These are phyloP conservation scores for Termitomyces bulborhizus DNA, from an alignment of 768 basidiomycete species.

Conservation along the genomic window DNA sequence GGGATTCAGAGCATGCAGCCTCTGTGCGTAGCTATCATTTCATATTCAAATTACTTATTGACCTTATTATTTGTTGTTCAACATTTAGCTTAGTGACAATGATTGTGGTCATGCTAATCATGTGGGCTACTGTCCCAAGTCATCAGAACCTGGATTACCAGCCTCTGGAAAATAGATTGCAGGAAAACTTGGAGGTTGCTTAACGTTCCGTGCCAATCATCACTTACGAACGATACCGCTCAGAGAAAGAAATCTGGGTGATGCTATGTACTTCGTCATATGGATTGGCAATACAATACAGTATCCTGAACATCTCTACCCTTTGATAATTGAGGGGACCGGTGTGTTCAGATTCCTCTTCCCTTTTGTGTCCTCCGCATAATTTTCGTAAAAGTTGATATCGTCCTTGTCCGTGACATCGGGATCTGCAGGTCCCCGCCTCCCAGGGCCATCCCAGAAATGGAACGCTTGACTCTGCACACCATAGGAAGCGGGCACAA, in stretches of 20 bases:
- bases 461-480: conserved; percentile 88
- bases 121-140: conserved; percentile 49
- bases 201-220: no score
- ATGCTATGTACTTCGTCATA: neutral
- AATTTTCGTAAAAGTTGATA: conserved; percentile 86
- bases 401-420: conserved; percentile 39
- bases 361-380: conserved; percentile 69
- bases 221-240: neutral
- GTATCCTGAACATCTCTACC: neutral
- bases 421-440: conserved; percentile 33
- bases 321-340: conserved; percentile 6
- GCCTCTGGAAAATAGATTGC: neutral
- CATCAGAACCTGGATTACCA: conserved; percentile 9
- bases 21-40: conserved; percentile 34
- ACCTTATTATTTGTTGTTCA: neutral
- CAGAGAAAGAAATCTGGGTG: neutral
- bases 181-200: neutral
- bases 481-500: conserved; percentile 83
- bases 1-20: conserved; percentile 60
- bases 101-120: conserved; percentile 51
- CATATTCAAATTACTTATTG: neutral
- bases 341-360: conserved; percentile 35
- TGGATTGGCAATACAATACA: no score
- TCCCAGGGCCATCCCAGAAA: conserved; percentile 87
- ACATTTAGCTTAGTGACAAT: conserved; percentile 45